phyloP scores from a whole-genome alignment of 768 basidiomycete species.

The Heimioporus sp. region DNA sequence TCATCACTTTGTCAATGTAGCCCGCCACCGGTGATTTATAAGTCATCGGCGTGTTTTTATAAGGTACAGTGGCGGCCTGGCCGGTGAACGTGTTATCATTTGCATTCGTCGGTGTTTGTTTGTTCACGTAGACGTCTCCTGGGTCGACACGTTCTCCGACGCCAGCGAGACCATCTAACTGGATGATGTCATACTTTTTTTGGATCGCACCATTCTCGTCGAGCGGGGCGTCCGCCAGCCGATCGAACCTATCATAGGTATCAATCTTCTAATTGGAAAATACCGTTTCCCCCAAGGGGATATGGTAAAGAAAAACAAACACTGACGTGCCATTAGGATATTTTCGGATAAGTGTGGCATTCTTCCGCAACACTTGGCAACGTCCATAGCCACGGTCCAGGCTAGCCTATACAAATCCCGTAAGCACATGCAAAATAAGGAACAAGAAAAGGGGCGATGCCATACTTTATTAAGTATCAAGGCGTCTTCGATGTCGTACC shows the following conservation, averaged over 20 bases:
- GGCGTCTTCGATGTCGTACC: constrained; percentile 99
- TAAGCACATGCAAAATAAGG: constrained; percentile 1
- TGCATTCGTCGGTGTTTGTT: constrained; percentile 94
- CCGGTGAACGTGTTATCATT: constrained; percentile 87
- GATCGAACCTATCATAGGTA: constrained; percentile 66
- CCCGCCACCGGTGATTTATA: constrained; percentile 95
- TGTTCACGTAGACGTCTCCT: constrained; percentile 93
- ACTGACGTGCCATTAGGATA: constrained; percentile 97
- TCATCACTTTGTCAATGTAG: constrained; percentile 96
- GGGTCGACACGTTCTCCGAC: constrained; percentile 94
- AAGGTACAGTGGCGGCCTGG: constrained; percentile 78
- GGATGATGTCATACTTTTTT: constrained; percentile 89
- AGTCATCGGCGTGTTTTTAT: constrained; percentile 88
- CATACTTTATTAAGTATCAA: constrained; percentile 88
- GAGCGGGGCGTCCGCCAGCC: constrained; percentile 86
- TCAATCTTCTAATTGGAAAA: constrained; percentile 4
- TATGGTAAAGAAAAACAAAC: neutral
- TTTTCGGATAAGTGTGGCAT: constrained; percentile 89
- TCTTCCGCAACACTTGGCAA: constrained; percentile 96
- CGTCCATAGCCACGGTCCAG: constrained; percentile 96
- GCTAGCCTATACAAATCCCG: constrained; percentile 60
- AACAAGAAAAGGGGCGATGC: neutral
- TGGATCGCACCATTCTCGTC: constrained; percentile 78
- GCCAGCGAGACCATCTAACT: constrained; percentile 89
- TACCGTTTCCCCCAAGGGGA: constrained; percentile 5